phyloP scores from a whole-genome alignment of 305 asterid genomes.

The Ajuga reptans region DNA sequence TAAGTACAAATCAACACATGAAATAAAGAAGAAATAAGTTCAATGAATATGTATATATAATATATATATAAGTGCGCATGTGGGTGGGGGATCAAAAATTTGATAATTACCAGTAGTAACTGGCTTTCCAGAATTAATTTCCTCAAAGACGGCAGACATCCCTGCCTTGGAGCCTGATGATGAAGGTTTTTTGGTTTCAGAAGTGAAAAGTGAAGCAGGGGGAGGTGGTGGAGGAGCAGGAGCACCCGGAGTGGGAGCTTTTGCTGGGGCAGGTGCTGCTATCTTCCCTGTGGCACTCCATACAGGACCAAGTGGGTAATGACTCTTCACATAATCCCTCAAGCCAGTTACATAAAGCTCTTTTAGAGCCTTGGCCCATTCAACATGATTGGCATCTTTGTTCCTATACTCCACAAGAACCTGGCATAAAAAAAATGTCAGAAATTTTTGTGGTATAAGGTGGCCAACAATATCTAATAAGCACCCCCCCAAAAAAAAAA shows the following conservation, averaged over 20 bases:
- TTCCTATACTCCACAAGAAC: constrained; percentile 84
- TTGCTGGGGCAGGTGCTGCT: constrained; percentile 45
- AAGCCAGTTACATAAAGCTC: constrained; percentile 93
- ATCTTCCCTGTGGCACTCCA: constrained; percentile 79
- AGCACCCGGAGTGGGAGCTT: constrained; percentile 48
- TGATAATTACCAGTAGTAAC: constrained; percentile 66
- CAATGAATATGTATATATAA: not conserved
- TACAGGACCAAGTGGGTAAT: constrained; percentile 90
- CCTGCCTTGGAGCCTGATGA: constrained; percentile 77
- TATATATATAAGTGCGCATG: no score
- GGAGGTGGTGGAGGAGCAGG: constrained; percentile 92
- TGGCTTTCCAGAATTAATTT: constrained; percentile 70
- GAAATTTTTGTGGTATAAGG: not conserved
- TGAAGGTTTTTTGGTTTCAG: constrained; percentile 63
- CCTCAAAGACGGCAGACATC: constrained; percentile 93
- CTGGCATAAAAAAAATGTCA: constrained; percentile 32
- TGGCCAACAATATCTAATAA: constrained; percentile 1
- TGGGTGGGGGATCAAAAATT: not conserved
- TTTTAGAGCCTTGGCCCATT: constrained; percentile 95
- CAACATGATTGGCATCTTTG: constrained; percentile 87
- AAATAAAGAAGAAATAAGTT: constrained; percentile 1
- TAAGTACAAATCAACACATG: constrained; percentile 12
- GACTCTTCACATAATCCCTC: constrained; percentile 86
- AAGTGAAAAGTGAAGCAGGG: constrained; percentile 70
- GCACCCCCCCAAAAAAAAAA: not conserved